These are phyloP conservation scores for Aspergillus sp. DNA, from an alignment of 2,329 filamentous ascomycete species.

Conservation along the genomic window DNA sequence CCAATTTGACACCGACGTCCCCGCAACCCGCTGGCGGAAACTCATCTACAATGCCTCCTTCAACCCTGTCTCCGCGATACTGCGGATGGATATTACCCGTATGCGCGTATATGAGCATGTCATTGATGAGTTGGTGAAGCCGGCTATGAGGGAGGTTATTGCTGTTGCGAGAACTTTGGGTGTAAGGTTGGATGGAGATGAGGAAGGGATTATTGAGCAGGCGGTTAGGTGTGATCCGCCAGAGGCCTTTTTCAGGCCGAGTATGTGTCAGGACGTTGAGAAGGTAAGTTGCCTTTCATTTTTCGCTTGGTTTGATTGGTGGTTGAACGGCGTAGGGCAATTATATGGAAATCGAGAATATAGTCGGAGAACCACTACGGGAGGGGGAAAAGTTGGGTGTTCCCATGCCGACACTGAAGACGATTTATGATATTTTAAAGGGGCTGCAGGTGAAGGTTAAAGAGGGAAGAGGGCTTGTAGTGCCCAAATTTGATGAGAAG, in stretches of 20 bases:
- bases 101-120: slow-evolving; percentile 41
- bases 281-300: slow-evolving; percentile 8
- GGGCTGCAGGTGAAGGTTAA: slow-evolving; percentile 17
- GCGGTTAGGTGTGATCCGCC: slow-evolving; percentile 45
- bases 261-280: slow-evolving; percentile 48
- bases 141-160: slow-evolving; percentile 43
- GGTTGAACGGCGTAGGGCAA: slow-evolving; percentile 34
- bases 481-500: slow-evolving; percentile 1
- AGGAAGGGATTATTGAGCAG: slow-evolving; percentile 37
- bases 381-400: slow-evolving; percentile 44
- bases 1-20: slow-evolving; percentile 27
- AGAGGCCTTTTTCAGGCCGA: slow-evolving; percentile 44
- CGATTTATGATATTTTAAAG: slow-evolving; percentile 17
- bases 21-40: slow-evolving; percentile 27
- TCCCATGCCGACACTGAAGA: slow-evolving; percentile 20
- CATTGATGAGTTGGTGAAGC: slow-evolving; percentile 44
- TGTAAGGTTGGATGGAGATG: slow-evolving; percentile 40
- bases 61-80: slow-evolving; percentile 49
- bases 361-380: slow-evolving; percentile 48
- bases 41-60: slow-evolving; percentile 47
- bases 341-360: slow-evolving; percentile 49
- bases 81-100: slow-evolving; percentile 46
- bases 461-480: slow-evolving; percentile 8
- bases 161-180: slow-evolving; percentile 38
- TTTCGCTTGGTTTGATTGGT: neutral